Evolutionary conservation across 2,329 filamentous ascomycete species (phyloP), one percentile per base, ranked within the genome.

Genomic region (Talaromyces verruculosus): DNA sequence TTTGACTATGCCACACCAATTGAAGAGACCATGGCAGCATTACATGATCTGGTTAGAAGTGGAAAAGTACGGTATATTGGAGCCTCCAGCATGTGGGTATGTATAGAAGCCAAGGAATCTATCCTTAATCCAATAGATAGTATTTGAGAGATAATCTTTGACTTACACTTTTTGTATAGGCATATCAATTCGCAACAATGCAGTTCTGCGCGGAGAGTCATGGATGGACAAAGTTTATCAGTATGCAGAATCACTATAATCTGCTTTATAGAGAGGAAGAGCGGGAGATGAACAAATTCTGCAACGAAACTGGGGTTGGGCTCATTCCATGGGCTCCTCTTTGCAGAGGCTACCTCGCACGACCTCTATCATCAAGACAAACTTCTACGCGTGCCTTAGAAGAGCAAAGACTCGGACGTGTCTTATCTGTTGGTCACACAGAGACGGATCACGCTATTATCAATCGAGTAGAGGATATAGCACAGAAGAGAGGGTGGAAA

Each of bases 221-320:
- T 22, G 22, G 22, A 22, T 22, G 22, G 22, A 22, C 22, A 22
- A 22, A 22, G 22, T 22, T 22, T 22, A 22, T 22, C 22, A 22
- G 22, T 22, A 22, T 22, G 22, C 22, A 22, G 22, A 22, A 33
- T 22, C 82, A 82, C 64, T 84, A 87, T 72, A 86, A 85, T 68
- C 77, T 86, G 1, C 72, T 86, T 2, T 87, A 87, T 71, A 81
- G 87, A 6, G 87, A 89, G 70, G 87, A 89, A 68, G 86, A 84
- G 72, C 76, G 83, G 1, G 82, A 84, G 68, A 84, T 84, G 83
- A 83, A 78, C 66, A 75, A 76, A n/a, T 83, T 80, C 69, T 84
- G 82, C 68, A 73, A 80, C 41, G 73, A 75, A 28, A 82, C 79
- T 2, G 82, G 82, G 10, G 79, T 84, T 25, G 82, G 81, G 1